Evolutionary conservation across 2,329 filamentous ascomycete genomes (phyloP).

Genomic region (Cylindrodendrum hubeiense): DNA sequence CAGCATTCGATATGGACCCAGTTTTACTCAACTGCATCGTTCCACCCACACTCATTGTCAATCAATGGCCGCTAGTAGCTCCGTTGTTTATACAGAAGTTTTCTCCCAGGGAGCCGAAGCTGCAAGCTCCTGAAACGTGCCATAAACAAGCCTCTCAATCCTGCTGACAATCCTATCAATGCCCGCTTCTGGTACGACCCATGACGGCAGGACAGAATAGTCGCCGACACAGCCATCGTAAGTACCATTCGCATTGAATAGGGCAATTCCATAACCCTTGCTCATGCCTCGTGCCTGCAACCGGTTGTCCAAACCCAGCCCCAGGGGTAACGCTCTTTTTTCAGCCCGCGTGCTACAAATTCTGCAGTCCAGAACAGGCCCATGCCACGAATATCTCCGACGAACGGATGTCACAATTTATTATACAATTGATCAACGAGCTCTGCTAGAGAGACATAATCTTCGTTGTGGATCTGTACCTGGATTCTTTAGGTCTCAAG

Average conservation of each 20-base stretch:
- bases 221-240: conserved; percentile 39
- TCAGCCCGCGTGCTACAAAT: conserved; percentile 37
- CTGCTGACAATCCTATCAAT: conserved; percentile 37
- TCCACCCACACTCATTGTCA: no score
- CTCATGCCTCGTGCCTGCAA: conserved; percentile 36
- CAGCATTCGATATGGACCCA: no score
- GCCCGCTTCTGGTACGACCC: conserved; percentile 30
- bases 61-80: no score
- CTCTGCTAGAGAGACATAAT: no score
- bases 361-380: conserved; percentile 39
- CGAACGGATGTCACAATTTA: conserved; percentile 33
- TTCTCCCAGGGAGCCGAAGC: conserved; percentile 33
- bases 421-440: no score
- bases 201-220: conserved; percentile 38
- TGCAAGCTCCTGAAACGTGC: conserved; percentile 32
- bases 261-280: conserved; percentile 32
- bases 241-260: conserved; percentile 38
- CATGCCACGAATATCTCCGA: conserved; percentile 38
- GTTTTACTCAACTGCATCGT: no score
- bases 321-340: conserved; percentile 34
- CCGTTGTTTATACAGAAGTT: neutral
- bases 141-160: conserved; percentile 29
- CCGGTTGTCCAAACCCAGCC: conserved; percentile 23
- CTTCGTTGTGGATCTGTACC: no score
- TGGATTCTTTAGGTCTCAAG: no score